Percentiles rank a stretch among this genome's conserved stretches.
phyloP scores from a whole-genome alignment of 2,329 filamentous ascomycete genomes.

The Fusarium beomiforme region DNA sequence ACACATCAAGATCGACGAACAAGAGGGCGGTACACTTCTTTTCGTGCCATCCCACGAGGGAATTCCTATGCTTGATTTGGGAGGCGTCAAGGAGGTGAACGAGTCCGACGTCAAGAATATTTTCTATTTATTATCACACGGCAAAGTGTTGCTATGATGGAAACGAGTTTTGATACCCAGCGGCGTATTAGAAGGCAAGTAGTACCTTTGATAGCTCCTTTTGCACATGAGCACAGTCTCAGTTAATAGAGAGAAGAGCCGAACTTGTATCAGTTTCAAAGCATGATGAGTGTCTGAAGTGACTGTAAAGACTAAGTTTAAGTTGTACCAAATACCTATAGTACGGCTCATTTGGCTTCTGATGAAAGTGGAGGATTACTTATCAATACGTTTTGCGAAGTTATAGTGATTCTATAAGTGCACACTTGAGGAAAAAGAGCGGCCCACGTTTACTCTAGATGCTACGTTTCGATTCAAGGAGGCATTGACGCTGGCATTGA shows the following conservation, averaged over 20 bases:
- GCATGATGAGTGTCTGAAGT: neutral
- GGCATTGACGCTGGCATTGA: too few species aligned
- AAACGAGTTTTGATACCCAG: constrained; percentile 17
- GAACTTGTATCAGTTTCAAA: neutral
- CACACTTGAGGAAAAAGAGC: too few species aligned
- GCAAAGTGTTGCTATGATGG: neutral
- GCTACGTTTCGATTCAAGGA: too few species aligned
- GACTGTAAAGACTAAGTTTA: neutral
- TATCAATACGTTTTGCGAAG: too few species aligned
- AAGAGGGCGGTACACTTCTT: constrained; percentile 27
- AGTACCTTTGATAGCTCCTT: neutral
- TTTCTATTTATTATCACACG: neutral
- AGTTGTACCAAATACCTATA: neutral
- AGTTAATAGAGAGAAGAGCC: neutral
- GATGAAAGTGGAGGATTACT: neutral
- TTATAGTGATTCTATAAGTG: too few species aligned
- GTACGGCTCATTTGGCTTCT: neutral
- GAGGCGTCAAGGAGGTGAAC: neutral
- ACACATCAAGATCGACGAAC: constrained; percentile 13
- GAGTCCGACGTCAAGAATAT: neutral
- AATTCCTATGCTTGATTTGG: constrained; percentile 34
- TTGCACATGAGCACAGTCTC: neutral
- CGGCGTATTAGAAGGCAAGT: constrained; percentile 3
- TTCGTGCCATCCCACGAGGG: constrained; percentile 21
- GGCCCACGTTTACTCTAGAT: too few species aligned